phyloP scores from a whole-genome alignment of 306 rosid species.

The Luffa acutangula region DNA sequence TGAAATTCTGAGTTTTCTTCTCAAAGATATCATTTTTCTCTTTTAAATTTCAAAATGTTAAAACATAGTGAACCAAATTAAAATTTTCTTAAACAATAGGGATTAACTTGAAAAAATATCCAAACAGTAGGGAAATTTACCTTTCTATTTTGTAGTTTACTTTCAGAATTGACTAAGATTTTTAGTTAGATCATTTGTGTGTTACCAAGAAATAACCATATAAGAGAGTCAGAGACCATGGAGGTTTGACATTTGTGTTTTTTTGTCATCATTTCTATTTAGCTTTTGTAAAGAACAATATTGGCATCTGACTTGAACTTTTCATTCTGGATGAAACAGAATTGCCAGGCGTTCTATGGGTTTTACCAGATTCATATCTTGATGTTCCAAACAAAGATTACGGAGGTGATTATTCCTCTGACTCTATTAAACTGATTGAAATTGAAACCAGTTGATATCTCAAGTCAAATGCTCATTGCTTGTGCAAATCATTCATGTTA shows the following conservation, averaged over 20 bases:
- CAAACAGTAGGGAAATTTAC: not conserved
- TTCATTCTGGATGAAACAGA: constrained; percentile 26
- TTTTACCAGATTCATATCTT: constrained; percentile 86
- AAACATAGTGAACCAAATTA: too few species aligned
- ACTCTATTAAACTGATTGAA: not conserved
- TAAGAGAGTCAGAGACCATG: not conserved
- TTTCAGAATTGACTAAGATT: not conserved
- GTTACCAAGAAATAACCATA: not conserved
- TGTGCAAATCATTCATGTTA: not conserved
- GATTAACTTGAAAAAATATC: too few species aligned
- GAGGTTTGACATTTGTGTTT: not conserved
- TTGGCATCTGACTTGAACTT: not conserved
- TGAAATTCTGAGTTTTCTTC: too few species aligned
- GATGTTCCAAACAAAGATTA: constrained; percentile 89
- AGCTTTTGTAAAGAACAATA: not conserved
- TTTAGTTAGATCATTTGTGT: not conserved
- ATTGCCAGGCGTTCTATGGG: constrained; percentile 80
- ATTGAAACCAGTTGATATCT: not conserved
- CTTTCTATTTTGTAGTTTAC: not conserved
- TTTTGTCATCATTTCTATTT: not conserved
- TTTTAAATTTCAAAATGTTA: too few species aligned
- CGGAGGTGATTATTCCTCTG: constrained; percentile 47
- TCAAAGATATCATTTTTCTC: too few species aligned
- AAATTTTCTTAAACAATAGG: too few species aligned
- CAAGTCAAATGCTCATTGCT: not conserved